Conservation (phyloP, 2,329 filamentous ascomycete genomes). For the Sporothrix brasiliensis region DNA sequence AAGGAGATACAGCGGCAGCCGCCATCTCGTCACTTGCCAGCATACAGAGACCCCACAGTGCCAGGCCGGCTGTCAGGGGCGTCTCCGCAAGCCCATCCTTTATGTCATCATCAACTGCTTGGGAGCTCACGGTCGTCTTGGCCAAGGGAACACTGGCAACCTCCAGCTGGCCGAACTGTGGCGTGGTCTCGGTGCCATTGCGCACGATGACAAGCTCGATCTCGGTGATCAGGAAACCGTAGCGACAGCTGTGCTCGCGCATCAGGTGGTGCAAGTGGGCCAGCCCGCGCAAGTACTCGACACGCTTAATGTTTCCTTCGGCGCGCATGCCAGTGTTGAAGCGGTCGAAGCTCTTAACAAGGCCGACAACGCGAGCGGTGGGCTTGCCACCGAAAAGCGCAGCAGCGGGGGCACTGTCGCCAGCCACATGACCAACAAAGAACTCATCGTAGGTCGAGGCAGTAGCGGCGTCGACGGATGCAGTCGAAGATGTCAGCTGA, state of each 20-base stretch:
- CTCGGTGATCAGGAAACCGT: slow-evolving; percentile 95
- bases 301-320: slow-evolving; percentile 79
- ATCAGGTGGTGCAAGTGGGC: slow-evolving; percentile 86
- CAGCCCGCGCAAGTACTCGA: slow-evolving; percentile 85
- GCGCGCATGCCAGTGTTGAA: slow-evolving; percentile 95
- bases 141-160: slow-evolving; percentile 64
- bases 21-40: slow-evolving; percentile 44
- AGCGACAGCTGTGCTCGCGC: slow-evolving; percentile 90
- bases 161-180: slow-evolving; percentile 88
- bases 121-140: slow-evolving; percentile 37
- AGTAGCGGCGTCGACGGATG: not conserved
- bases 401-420: slow-evolving; percentile 59
- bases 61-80: slow-evolving; percentile 70
- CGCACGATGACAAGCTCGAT: slow-evolving; percentile 92
- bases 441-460: slow-evolving; percentile 43
- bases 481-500: slow-evolving; percentile 44
- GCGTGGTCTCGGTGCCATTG: slow-evolving; percentile 70
- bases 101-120: slow-evolving; percentile 39
- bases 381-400: slow-evolving; percentile 54
- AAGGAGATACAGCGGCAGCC: slow-evolving; percentile 36
- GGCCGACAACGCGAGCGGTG: slow-evolving; percentile 56
- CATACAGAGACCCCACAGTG: slow-evolving; percentile 73
- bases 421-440: slow-evolving; percentile 66
- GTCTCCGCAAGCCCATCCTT: slow-evolving; percentile 42
- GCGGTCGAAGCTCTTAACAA: slow-evolving; percentile 89